These are phyloP conservation scores for Oryza rufipogon DNA, from an alignment of 176 grass and related monocot species.

Conservation along the genomic window DNA sequence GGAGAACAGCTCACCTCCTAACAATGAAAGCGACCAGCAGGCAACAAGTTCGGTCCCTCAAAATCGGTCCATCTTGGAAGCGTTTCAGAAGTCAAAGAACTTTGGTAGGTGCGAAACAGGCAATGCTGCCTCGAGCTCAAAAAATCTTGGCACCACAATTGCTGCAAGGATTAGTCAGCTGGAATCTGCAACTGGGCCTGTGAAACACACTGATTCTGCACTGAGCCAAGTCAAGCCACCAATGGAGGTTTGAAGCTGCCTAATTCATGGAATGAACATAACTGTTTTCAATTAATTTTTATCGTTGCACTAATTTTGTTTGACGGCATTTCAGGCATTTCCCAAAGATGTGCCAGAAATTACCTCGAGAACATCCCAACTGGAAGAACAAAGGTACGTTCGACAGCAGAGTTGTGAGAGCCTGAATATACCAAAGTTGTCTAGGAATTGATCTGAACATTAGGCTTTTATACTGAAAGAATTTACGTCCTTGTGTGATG, in stretches of 20 bases:
- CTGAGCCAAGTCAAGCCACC: slow-evolving; percentile 35
- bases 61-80: slow-evolving; percentile 37
- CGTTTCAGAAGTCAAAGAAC: slow-evolving; percentile 40
- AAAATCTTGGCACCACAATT: slow-evolving; percentile 38
- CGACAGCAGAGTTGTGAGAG: not conserved
- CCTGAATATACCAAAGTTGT: not conserved
- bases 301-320: not conserved
- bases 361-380: slow-evolving; percentile 15
- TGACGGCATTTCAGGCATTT: slow-evolving; percentile 39
- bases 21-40: slow-evolving; percentile 17
- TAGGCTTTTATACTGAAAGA: not conserved
- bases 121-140: slow-evolving; percentile 33
- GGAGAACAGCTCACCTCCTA: slow-evolving; percentile 63
- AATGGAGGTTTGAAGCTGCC: slow-evolving; percentile 34
- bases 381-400: slow-evolving; percentile 44
- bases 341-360: not conserved
- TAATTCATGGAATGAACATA: not conserved
- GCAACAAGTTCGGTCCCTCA: slow-evolving; percentile 19
- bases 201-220: not conserved
- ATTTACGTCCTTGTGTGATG: not conserved
- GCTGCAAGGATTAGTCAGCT: slow-evolving; percentile 53
- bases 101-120: slow-evolving; percentile 34
- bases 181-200: slow-evolving; percentile 49
- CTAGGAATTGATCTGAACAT: not conserved
- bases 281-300: not conserved